Conservation (phyloP, 108 stramenopile genomes). For the Seminavis robusta region DNA sequence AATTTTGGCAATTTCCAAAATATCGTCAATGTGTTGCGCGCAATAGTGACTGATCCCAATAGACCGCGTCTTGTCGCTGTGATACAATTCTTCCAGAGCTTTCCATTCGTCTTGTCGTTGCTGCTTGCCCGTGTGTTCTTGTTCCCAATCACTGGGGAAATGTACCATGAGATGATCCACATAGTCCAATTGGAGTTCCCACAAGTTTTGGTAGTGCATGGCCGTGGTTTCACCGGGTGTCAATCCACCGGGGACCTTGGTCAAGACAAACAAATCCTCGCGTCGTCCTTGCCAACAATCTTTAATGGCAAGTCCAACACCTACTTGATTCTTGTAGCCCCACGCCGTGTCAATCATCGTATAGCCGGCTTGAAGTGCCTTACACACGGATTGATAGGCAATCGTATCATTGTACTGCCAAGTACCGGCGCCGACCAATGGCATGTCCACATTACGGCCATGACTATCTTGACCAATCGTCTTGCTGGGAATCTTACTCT, state of each 20-base stretch:
- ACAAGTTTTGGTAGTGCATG: constrained; percentile 35
- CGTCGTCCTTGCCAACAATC: constrained; percentile 43
- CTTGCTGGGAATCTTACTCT: constrained; percentile 31
- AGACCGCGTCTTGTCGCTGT: constrained; percentile 27
- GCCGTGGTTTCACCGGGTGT: constrained; percentile 20
- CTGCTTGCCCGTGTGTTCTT: constrained; percentile 8
- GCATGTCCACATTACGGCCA: constrained; percentile 34
- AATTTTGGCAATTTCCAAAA: constrained; percentile 44
- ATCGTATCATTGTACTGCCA: constrained; percentile 57
- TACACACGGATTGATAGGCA: constrained; percentile 53
- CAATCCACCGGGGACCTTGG: constrained; percentile 57
- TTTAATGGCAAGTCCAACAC: constrained; percentile 44
- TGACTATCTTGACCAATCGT: constrained; percentile 35
- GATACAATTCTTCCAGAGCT: constrained; percentile 46
- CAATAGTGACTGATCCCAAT: constrained; percentile 65
- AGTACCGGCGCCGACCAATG: constrained; percentile 54
- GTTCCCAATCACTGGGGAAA: constrained; percentile 53
- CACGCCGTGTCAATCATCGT: constrained; percentile 54
- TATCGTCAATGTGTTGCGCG: constrained; percentile 43
- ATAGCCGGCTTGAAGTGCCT: constrained; percentile 45
- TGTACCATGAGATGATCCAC: constrained; percentile 65
- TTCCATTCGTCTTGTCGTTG: constrained; percentile 48
- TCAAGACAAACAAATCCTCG: constrained; percentile 55
- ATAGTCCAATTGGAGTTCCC: constrained; percentile 41
- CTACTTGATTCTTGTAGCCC: constrained; percentile 50